Conservation (phyloP, 2,329 filamentous ascomycete species). For the Furcasterigmium furcatum region DNA sequence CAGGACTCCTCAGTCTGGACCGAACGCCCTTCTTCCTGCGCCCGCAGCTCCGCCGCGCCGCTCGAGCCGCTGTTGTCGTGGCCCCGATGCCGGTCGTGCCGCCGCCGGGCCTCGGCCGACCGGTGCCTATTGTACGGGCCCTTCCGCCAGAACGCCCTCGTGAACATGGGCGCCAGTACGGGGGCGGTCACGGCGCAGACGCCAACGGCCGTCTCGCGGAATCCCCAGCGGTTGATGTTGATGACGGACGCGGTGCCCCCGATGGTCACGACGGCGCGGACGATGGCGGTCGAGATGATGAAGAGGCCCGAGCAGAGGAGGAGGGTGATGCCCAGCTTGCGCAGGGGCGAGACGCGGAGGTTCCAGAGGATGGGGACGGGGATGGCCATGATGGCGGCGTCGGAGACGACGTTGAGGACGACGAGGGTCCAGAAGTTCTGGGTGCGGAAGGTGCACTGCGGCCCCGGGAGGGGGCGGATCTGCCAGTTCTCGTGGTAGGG, state of each 20-base stretch:
- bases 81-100: slow-evolving; percentile 1
- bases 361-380: slow-evolving; percentile 20
- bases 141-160: slow-evolving; percentile 11
- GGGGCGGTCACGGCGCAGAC: slow-evolving; percentile 15
- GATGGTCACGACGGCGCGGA: slow-evolving; percentile 17
- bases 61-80: neutral
- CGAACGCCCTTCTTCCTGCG: neutral
- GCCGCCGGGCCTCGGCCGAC: neutral
- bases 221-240: slow-evolving; percentile 16
- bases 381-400: slow-evolving; percentile 18
- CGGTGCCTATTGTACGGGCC: slow-evolving; percentile 9
- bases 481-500: slow-evolving; percentile 18
- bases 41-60: neutral
- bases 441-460: slow-evolving; percentile 11
- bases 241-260: slow-evolving; percentile 16
- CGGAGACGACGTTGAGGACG: slow-evolving; percentile 18
- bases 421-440: slow-evolving; percentile 19
- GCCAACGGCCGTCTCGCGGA: slow-evolving; percentile 18
- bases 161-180: slow-evolving; percentile 11
- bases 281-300: slow-evolving; percentile 19
- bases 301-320: slow-evolving; percentile 20
- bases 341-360: slow-evolving; percentile 9
- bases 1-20: too few species aligned
- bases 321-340: slow-evolving; percentile 15
- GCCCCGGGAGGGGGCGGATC: slow-evolving; percentile 15